Percentiles rank a stretch among this genome's conserved stretches.
These are phyloP conservation scores for Mortierella sp. DNA, from an alignment of 371 early-diverging fungal genomes.

Conservation along the genomic window DNA sequence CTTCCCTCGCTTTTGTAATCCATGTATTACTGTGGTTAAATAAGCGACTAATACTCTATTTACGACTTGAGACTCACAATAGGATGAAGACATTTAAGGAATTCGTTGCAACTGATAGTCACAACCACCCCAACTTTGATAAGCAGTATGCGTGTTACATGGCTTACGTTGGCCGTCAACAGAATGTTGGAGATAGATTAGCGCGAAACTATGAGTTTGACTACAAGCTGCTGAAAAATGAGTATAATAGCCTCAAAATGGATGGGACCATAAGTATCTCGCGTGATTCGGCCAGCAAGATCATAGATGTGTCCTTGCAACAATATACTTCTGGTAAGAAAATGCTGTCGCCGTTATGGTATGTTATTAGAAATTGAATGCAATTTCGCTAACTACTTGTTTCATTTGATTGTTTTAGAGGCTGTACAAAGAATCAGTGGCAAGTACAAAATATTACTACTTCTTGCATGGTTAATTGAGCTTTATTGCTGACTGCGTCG, in stretches of 20 bases:
- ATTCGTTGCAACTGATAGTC: neutral
- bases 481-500: too few species aligned
- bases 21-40: too few species aligned
- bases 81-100: slow-evolving; percentile 2
- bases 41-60: too few species aligned
- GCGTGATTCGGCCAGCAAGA: neutral
- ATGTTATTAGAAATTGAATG: too few species aligned
- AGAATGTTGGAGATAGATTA: neutral
- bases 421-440: too few species aligned
- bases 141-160: neutral
- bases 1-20: too few species aligned
- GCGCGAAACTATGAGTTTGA: neutral
- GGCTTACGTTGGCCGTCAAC: neutral
- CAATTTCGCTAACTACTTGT: too few species aligned
- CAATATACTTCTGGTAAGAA: neutral
- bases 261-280: neutral
- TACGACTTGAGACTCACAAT: neutral
- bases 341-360: too few species aligned
- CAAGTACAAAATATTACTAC: too few species aligned
- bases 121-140: neutral
- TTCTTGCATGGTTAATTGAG: too few species aligned
- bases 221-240: neutral
- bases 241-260: neutral
- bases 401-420: too few species aligned
- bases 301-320: neutral